Conservation (phyloP, 2,329 filamentous ascomycete species). For the Nemania sp. region DNA sequence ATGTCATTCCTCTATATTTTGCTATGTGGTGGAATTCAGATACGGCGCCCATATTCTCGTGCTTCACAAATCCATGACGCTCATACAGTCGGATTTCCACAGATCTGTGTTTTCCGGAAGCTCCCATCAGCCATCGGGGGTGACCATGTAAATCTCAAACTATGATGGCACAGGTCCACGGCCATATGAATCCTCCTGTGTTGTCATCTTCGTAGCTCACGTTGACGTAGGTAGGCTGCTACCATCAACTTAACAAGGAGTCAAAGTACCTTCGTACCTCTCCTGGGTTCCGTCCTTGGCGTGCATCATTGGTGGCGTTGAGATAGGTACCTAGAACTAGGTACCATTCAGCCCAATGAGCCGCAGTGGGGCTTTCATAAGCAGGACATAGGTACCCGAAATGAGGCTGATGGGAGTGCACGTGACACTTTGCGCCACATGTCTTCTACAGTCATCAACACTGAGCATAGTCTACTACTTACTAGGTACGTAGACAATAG, state of each 20-base stretch:
- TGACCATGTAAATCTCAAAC: background rate
- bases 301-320: constrained; percentile 1
- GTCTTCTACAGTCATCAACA: constrained; percentile 4
- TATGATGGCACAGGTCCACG: background rate
- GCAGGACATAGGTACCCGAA: background rate
- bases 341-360: background rate
- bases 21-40: background rate
- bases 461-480: background rate
- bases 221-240: background rate
- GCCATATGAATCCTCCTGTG: background rate
- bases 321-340: too few relatives aligned
- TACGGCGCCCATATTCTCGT: background rate
- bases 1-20: background rate
- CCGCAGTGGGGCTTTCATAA: background rate
- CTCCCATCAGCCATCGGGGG: background rate
- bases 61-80: background rate
- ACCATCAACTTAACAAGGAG: background rate
- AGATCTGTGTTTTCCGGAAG: background rate
- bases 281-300: background rate
- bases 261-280: background rate
- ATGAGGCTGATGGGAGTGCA: background rate
- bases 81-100: background rate
- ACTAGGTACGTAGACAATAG: too few relatives aligned
- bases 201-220: background rate
- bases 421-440: constrained; percentile 10